A percentile compares a stretch with the other conserved stretches of the same genome.
phyloP scores from a whole-genome alignment of 768 basidiomycete species.

The Leucocoprinus sp. region DNA sequence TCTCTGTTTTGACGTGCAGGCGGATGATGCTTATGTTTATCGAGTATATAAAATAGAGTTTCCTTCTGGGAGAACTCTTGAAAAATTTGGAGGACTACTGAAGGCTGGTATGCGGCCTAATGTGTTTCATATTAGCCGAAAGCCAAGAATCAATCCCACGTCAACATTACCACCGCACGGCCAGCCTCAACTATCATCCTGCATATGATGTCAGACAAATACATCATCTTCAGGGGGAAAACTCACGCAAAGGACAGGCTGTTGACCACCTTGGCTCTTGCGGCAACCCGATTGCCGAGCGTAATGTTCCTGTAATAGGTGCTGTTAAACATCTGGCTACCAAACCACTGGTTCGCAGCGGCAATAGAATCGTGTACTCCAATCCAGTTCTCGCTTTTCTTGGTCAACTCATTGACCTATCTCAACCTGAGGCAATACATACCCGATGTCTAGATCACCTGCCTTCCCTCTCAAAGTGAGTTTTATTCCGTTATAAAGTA shows the following conservation, averaged over 20 bases:
- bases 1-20: neutral
- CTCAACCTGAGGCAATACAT: neutral
- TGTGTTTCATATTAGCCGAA: neutral
- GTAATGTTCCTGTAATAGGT: conserved; percentile 1
- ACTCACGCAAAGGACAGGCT: conserved; percentile 5
- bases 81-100: neutral
- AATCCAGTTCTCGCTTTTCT: conserved; percentile 5
- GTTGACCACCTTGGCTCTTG: conserved; percentile 1
- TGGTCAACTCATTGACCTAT: neutral
- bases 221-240: neutral
- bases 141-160: neutral
- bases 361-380: conserved; percentile 4
- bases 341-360: conserved; percentile 7
- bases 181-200: conserved; percentile 5
- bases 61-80: conserved; percentile 4
- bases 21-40: neutral
- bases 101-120: conserved; percentile 6
- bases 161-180: conserved; percentile 1
- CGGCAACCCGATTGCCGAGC: neutral
- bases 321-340: conserved; percentile 3
- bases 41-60: neutral
- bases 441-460: conserved; percentile 8
- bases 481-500: neutral
- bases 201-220: neutral
- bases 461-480: neutral